Evolutionary conservation across 108 stramenopile species (phyloP).

Genomic region (Ochromonas danica): DNA sequence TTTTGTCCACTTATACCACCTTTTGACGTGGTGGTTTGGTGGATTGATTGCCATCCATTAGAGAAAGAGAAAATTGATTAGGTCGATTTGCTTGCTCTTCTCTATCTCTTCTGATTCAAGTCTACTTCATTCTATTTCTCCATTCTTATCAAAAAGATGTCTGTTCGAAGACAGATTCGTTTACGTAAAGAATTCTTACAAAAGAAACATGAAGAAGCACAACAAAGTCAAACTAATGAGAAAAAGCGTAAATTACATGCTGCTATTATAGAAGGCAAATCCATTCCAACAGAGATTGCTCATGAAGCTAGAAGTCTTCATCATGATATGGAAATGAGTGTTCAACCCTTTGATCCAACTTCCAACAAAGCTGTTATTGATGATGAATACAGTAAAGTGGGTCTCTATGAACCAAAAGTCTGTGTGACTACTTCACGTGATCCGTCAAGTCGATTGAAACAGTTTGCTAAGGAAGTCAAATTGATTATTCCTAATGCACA

Average conservation of each 20-base stretch:
- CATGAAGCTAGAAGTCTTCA: conserved; percentile 72
- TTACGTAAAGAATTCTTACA: conserved; percentile 95
- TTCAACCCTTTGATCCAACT: conserved; percentile 76
- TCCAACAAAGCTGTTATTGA: conserved; percentile 66
- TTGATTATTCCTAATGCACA: conserved; percentile 89
- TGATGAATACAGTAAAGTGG: conserved; percentile 96
- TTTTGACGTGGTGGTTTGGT: too few relatives aligned
- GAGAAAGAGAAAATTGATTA: too few relatives aligned
- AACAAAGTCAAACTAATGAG: conserved; percentile 73
- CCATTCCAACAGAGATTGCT: conserved; percentile 85
- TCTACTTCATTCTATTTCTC: too few relatives aligned
- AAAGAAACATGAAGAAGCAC: conserved; percentile 78
- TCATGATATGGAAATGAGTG: conserved; percentile 57
- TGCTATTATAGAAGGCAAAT: conserved; percentile 74
- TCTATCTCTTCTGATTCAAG: too few relatives aligned
- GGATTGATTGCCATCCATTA: too few relatives aligned
- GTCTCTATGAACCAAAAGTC: conserved; percentile 79
- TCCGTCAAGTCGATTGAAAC: conserved; percentile 85
- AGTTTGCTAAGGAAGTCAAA: conserved; percentile 97
- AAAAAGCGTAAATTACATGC: conserved; percentile 74
- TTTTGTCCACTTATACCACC: too few relatives aligned
- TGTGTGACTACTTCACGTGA: conserved; percentile 95
- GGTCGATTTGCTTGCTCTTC: too few relatives aligned
- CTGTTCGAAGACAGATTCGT: conserved; percentile 82
- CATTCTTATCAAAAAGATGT: conserved; percentile 45